Base-by-base conservation (phyloP, 257 asterid species). In the Solanum tarijense region DNA sequence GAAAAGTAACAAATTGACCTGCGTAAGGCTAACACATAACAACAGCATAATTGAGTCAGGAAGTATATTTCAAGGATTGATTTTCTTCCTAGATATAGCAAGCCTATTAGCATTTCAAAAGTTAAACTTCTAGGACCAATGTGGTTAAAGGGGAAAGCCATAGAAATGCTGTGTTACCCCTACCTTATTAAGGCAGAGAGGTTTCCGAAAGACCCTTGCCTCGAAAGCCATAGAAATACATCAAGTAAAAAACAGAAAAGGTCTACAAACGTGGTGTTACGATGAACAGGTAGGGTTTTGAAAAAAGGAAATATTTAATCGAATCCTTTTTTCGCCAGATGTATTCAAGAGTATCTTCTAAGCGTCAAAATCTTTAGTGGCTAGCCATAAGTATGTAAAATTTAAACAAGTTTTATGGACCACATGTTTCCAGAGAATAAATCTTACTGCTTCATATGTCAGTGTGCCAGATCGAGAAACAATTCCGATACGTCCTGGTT, bases 401-500 rank as follows among this genome's bases (percentile, higher is more conserved):
- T 74, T 74, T 21, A 21, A 73, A 81, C 68, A 46, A 81, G 65
- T 81, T 81, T 5, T 16, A 29, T 46, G 2, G 41, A 81, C 27
- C 12, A 29, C 83, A 72, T 4, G 18, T 46, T 81, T 81, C 62
- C 69, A 81, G 29, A 85, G 90, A 86, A 86, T 79, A 87, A 84
- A 89, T 73, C 94, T 94, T 91, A 95, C 98, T 90, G 98, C 98
- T 93, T 95, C 98, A 87, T 94, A 95, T 71, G 98, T 95, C 93
- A 95, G 89, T 78, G 98, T 95, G 86, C 98, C 98, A 62, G 98
- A 95, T 85, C 98, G 93, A 62, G 98, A 95, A 79, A 97, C 99
- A 90, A 97, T 97, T 88, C 99, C 99, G 41, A 96, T 88, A 62
- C 98, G 98, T 31, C 99, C 99, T 25, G 99, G 99, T 91, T 97